phyloP scores from a whole-genome alignment of 2,329 filamentous ascomycete species.

The Laburnicola sp. region DNA sequence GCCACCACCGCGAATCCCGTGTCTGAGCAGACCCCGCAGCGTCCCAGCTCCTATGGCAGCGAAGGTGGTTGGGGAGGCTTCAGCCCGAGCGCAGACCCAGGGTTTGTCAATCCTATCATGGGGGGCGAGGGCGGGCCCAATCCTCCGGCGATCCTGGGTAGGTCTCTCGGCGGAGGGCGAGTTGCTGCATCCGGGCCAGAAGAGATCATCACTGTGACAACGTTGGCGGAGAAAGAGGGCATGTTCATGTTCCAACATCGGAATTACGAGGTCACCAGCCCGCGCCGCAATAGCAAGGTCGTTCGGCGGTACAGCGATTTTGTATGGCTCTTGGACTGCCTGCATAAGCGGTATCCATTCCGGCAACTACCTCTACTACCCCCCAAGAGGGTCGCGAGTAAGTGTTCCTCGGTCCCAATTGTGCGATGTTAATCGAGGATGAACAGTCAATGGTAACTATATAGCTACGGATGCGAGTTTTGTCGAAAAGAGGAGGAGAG shows the following conservation, averaged over 20 bases:
- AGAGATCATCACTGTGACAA: conserved; percentile 70
- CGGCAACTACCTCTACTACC: conserved; percentile 85
- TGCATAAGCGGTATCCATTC: conserved; percentile 96
- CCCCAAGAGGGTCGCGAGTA: conserved; percentile 85
- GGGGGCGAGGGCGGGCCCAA: conserved; percentile 39
- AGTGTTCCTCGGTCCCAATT: conserved; percentile 36
- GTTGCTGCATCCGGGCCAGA: conserved; percentile 49
- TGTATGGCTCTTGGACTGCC: conserved; percentile 92
- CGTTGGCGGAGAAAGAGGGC: conserved; percentile 94
- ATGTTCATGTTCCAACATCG: conserved; percentile 98
- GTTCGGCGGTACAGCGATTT: conserved; percentile 96
- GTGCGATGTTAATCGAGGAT: conserved; percentile 36
- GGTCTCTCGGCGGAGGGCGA: conserved; percentile 54
- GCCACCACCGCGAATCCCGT: conserved; percentile 19
- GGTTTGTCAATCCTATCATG: conserved; percentile 37
- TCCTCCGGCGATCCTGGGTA: conserved; percentile 37
- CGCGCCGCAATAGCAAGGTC: conserved; percentile 83
- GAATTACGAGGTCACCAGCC: conserved; percentile 91
- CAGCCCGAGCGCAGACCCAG: conserved; percentile 33
- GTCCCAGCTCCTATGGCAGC: conserved; percentile 35
- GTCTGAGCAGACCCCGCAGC: conserved; percentile 22
- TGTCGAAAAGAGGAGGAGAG: conserved; percentile 89
- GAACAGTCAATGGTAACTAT: conserved; percentile 88
- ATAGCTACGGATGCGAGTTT: conserved; percentile 90
- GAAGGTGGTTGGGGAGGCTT: conserved; percentile 46